These are phyloP conservation scores for Sporothrix luriei DNA, from an alignment of 2,329 filamentous ascomycete species.

Conservation along the genomic window DNA sequence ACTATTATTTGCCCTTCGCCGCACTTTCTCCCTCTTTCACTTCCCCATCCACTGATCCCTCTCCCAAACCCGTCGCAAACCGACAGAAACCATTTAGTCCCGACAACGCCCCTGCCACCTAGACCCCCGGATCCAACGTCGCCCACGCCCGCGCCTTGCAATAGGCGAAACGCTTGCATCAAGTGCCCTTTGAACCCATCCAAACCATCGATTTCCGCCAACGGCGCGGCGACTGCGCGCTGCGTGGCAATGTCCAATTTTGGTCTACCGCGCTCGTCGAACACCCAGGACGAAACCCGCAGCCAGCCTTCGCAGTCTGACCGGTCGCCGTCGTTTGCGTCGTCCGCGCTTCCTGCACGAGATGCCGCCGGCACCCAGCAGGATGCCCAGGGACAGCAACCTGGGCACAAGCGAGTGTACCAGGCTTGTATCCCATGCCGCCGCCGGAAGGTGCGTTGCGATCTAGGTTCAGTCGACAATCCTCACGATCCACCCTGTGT, in stretches of 20 bases:
- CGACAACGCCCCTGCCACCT: conserved; percentile 29
- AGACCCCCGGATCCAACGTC: neutral
- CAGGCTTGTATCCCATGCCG: conserved; percentile 66
- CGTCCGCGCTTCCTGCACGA: conserved; percentile 31
- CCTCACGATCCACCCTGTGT: conserved; percentile 93
- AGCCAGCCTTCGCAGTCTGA: conserved; percentile 30
- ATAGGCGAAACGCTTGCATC: conserved; percentile 8
- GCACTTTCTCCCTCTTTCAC: conserved; percentile 6
- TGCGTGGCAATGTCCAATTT: conserved; percentile 40
- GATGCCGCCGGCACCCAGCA: conserved; percentile 32
- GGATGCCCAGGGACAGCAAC: conserved; percentile 22
- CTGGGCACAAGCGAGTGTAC: conserved; percentile 61
- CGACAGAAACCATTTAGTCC: conserved; percentile 36
- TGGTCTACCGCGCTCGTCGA: conserved; percentile 33
- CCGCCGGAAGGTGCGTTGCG: conserved; percentile 63
- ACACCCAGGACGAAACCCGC: conserved; percentile 29
- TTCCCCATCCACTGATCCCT: conserved; percentile 24
- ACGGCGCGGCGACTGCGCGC: conserved; percentile 1
- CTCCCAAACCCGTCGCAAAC: conserved; percentile 41
- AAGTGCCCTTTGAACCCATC: conserved; percentile 21
- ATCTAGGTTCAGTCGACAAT: conserved; percentile 79
- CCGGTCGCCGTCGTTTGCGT: conserved; percentile 32
- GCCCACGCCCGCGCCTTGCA: conserved; percentile 15
- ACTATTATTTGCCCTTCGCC: conserved; percentile 21
- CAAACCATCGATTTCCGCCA: conserved; percentile 12